These are phyloP conservation scores for Tulasnella sp. DNA, from an alignment of 768 basidiomycete genomes.

Conservation along the genomic window DNA sequence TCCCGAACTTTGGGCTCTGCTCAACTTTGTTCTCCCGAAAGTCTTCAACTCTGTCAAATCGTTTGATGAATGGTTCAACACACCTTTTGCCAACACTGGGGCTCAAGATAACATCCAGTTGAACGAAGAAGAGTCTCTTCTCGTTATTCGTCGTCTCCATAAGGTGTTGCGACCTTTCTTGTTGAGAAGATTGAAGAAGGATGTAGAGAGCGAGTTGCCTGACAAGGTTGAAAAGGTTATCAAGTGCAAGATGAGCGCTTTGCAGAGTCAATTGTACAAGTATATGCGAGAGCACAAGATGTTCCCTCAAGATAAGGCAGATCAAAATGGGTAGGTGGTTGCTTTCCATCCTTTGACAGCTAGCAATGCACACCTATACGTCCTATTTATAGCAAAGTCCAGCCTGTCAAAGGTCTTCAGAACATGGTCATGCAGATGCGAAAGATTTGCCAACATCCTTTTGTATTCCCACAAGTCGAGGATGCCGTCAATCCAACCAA, in stretches of 20 bases:
- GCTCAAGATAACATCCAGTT: constrained; percentile 95
- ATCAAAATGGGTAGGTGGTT: constrained; percentile 51
- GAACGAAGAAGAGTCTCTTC: constrained; percentile 98
- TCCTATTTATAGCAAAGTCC: constrained; percentile 39
- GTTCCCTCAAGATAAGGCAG: constrained; percentile 67
- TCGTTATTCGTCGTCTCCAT: constrained; percentile 91
- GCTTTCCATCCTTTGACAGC: constrained; percentile 7
- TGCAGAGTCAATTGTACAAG: constrained; percentile 87
- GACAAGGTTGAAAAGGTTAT: constrained; percentile 98
- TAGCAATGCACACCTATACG: constrained; percentile 1
- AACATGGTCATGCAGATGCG: constrained; percentile 97
- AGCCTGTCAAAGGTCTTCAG: constrained; percentile 76
- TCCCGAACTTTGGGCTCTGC: constrained; percentile 86
- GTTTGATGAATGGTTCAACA: constrained; percentile 99
- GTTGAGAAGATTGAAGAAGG: constrained; percentile 84
- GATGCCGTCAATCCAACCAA: constrained; percentile 80
- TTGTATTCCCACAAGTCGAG: constrained; percentile 89
- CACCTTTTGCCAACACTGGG: constrained; percentile 97
- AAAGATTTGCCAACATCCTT: constrained; percentile 97
- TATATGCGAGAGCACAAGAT: constrained; percentile 99
- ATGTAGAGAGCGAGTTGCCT: constrained; percentile 88
- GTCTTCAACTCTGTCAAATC: constrained; percentile 99
- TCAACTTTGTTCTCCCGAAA: constrained; percentile 89
- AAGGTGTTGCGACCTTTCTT: constrained; percentile 94
- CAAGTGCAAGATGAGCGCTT: constrained; percentile 85